These are phyloP conservation scores for Fraxinus platypoda DNA, from an alignment of 305 asterid genomes.

Conservation along the genomic window DNA sequence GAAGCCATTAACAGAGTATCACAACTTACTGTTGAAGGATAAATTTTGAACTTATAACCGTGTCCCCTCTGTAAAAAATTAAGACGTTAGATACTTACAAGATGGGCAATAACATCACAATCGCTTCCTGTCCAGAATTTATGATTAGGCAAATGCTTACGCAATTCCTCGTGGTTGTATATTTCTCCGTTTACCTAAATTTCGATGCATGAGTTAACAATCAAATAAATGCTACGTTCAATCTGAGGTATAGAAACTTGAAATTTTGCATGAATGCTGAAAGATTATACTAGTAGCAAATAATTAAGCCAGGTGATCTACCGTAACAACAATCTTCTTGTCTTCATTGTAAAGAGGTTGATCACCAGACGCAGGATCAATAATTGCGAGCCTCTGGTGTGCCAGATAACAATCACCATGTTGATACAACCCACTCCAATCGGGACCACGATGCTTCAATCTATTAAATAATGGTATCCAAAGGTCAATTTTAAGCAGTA, in stretches of 20 bases:
- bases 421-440: conserved; percentile 93
- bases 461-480: conserved; percentile 35
- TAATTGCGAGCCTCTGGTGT: conserved; percentile 87
- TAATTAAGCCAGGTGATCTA: conserved; percentile 13
- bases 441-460: conserved; percentile 98
- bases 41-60: neutral
- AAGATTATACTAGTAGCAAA: neutral
- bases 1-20: neutral
- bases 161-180: conserved; percentile 83
- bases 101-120: conserved; percentile 97
- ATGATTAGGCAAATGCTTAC: conserved; percentile 67
- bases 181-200: conserved; percentile 94
- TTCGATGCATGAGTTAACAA: neutral
- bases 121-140: conserved; percentile 91
- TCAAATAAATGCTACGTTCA: neutral
- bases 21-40: neutral
- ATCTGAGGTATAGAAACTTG: neutral
- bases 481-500: conserved; percentile 10
- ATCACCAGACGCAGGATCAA: conserved; percentile 97
- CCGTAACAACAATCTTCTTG: conserved; percentile 73
- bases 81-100: conserved; percentile 49
- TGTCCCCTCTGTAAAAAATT: neutral
- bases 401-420: conserved; percentile 72
- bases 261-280: neutral
- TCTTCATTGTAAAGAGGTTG: conserved; percentile 89